Evolutionary conservation across 2,329 filamentous ascomycete species (phyloP), one percentile per base, ranked within the genome.

Genomic region (Ilyonectria sp.): DNA sequence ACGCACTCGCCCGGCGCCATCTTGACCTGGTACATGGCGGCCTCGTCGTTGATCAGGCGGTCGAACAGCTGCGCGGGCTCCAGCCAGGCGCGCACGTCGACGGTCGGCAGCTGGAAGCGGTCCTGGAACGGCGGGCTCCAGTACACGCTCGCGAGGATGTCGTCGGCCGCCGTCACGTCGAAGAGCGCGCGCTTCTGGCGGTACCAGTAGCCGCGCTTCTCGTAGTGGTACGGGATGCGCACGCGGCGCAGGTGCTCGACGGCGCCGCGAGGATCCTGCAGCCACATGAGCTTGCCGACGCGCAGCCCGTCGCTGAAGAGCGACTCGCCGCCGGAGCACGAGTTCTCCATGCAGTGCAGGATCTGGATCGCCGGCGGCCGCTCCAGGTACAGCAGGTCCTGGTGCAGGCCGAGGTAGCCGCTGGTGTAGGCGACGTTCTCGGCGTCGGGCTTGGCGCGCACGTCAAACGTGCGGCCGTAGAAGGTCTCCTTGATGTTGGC

Each of bases 341-440:
- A 92, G 75, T 97, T 97, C 69, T 92, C 88, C 47, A 98, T 86
- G 76, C 94, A 98, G 82, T 98, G 96, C 4, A 98, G 89, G 26
- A 98, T 84, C 80, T 99, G 95, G 58, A 96, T 89, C 35, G 91
- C 90, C 0, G 95, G 95, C 3, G 93, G 90, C 57, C 93, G 89
- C 15, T 87, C 83, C 81, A 96, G 92, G 82, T 98, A 98, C 62
- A 98, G 86, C 46, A 98, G 87, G 78, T 98, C 96, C 89, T 97
- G 96, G 82, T 99, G 96, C 54, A 98, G 90, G 17, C 93, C 93
- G 1, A 98, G 89, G 76, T 91, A 91, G 55, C 91, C 87, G 76
- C 88, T 91, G 1, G 95, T 98, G 82, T 98, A 94, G 10, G 96
- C 95, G 4, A 98, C 93, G 78, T 98, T 98, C 77, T 95, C 94